These are phyloP conservation scores for Fusarium sp. DNA, from an alignment of 2,329 filamentous ascomycete species.

Conservation along the genomic window DNA sequence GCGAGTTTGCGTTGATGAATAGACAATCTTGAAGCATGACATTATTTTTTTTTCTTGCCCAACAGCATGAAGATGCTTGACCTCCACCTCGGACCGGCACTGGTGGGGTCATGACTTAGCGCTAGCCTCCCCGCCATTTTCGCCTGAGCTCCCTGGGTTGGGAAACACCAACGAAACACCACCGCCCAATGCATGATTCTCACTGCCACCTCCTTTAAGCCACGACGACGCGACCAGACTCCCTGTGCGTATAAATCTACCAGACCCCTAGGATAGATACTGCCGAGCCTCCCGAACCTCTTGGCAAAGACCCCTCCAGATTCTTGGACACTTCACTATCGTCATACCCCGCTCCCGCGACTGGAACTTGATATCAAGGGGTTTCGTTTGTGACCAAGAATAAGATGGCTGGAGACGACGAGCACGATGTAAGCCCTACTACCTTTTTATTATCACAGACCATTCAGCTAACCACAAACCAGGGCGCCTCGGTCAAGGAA, in stretches of 20 bases:
- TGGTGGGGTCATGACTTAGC: constrained; percentile 36
- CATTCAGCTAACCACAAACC: background rate
- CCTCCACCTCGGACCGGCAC: constrained; percentile 3
- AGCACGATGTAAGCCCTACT: constrained; percentile 49
- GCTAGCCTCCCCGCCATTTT: constrained; percentile 36
- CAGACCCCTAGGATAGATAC: too few species aligned
- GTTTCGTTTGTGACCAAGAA: background rate
- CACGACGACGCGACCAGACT: constrained; percentile 6
- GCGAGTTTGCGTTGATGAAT: background rate
- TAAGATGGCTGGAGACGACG: constrained; percentile 48
- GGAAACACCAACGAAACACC: constrained; percentile 27
- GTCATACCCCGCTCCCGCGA: constrained; percentile 35
- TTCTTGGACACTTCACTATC: constrained; percentile 2
- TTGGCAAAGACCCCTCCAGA: background rate
- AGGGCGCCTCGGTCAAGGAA: constrained; percentile 89
- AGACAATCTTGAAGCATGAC: constrained; percentile 16
- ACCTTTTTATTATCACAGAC: background rate
- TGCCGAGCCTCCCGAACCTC: background rate
- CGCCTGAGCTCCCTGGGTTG: constrained; percentile 17
- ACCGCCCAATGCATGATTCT: constrained; percentile 19
- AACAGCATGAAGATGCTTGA: constrained; percentile 5
- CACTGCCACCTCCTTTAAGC: constrained; percentile 28
- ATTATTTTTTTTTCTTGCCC: constrained; percentile 8
- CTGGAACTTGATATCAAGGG: constrained; percentile 8
- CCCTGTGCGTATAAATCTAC: background rate